Conservation (phyloP, 192 early-diverging fungal genomes). For the Umbelopsis ramanniana region DNA sequence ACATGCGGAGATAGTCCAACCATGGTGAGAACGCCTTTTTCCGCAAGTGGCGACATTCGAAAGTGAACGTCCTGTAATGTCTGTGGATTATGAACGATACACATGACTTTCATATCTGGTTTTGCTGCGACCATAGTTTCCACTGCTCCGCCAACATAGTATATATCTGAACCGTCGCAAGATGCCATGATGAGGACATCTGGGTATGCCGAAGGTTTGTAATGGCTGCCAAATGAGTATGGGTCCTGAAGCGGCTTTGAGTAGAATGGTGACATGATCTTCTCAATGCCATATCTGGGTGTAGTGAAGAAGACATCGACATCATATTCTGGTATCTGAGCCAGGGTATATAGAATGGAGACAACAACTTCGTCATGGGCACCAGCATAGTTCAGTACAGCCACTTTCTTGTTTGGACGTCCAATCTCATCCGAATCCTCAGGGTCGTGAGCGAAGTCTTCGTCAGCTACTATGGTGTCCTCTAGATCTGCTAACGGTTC, state of each 20-base stretch:
- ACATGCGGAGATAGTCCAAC: slow-evolving; percentile 21
- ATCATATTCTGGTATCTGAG: slow-evolving; percentile 11
- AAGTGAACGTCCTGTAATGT: background rate
- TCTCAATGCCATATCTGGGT: slow-evolving; percentile 11
- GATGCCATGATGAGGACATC: slow-evolving; percentile 13
- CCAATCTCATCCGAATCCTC: no score
- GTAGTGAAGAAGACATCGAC: slow-evolving; percentile 8
- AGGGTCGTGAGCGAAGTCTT: no score
- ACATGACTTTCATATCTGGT: slow-evolving; percentile 2
- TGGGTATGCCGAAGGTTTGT: background rate
- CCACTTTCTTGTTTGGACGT: background rate
- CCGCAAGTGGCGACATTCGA: background rate
- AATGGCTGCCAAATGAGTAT: background rate
- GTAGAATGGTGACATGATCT: slow-evolving; percentile 9
- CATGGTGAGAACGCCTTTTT: slow-evolving; percentile 11
- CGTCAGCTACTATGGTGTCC: no score
- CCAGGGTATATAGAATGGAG: background rate
- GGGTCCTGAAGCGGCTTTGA: background rate
- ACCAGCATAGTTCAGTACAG: background rate
- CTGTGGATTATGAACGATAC: slow-evolving; percentile 12
- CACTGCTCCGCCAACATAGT: background rate
- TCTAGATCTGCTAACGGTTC: no score
- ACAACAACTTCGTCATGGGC: slow-evolving; percentile 22
- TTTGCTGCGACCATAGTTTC: background rate
- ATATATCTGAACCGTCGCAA: slow-evolving; percentile 4